Evolutionary conservation across 106 monocot genomes (phyloP).

Genomic region (Acanthochlamys bracteata): DNA sequence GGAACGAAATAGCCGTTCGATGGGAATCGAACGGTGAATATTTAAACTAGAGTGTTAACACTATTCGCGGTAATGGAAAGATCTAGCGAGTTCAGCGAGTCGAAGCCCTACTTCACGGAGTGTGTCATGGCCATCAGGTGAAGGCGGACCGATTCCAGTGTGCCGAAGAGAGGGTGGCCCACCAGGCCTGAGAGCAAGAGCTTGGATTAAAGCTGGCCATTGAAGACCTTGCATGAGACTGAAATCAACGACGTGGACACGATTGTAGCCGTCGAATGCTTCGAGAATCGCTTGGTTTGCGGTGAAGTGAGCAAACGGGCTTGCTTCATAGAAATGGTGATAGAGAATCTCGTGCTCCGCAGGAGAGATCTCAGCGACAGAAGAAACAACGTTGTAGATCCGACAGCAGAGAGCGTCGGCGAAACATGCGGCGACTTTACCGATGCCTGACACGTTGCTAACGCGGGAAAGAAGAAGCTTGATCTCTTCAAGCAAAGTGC

Average conservation of each 20-base stretch:
- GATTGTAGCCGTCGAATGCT: constrained; percentile 42
- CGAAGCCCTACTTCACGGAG: constrained; percentile 45
- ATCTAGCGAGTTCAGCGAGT: constrained; percentile 45
- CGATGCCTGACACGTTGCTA: constrained; percentile 29
- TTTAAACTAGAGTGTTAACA: constrained; percentile 1
- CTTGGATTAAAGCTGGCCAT: constrained; percentile 71
- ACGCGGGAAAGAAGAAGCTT: constrained; percentile 20
- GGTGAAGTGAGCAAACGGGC: constrained; percentile 71
- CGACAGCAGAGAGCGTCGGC: constrained; percentile 37
- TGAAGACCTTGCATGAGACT: constrained; percentile 54
- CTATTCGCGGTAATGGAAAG: neutral
- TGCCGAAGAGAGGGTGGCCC: constrained; percentile 48
- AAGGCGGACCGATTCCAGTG: constrained; percentile 52
- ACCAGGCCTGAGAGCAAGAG: constrained; percentile 50
- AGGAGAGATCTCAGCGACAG: neutral
- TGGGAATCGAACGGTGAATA: constrained; percentile 7
- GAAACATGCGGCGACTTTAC: constrained; percentile 49
- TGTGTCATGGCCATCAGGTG: constrained; percentile 28
- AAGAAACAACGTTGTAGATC: constrained; percentile 7
- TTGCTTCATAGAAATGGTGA: constrained; percentile 48
- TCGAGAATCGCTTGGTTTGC: constrained; percentile 72
- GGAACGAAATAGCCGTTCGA: neutral
- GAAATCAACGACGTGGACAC: constrained; percentile 67
- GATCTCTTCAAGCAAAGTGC: constrained; percentile 22
- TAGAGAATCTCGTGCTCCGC: constrained; percentile 31